phyloP scores from a whole-genome alignment of 129 eudicot species.

The Arctium minus region DNA sequence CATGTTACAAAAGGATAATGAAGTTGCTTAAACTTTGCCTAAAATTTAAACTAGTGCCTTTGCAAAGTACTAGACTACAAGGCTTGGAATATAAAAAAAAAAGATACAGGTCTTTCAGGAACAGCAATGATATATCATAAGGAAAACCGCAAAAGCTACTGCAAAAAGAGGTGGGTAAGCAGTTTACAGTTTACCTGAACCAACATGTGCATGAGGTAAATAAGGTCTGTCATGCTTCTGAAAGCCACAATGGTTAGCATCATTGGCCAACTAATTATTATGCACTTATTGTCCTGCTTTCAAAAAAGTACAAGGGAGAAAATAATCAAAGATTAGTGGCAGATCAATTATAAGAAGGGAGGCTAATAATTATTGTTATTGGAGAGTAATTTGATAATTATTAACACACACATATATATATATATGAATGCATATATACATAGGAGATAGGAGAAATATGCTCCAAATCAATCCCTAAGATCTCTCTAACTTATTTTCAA shows the following conservation, averaged over 20 bases:
- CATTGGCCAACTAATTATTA: constrained; percentile 54
- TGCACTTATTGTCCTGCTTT: constrained; percentile 63
- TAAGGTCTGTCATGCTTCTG: constrained; percentile 75
- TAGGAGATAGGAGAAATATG: neutral
- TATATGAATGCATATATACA: neutral
- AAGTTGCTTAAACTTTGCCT: too few species aligned
- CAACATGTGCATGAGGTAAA: constrained; percentile 70
- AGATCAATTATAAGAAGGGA: neutral
- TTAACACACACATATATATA: neutral
- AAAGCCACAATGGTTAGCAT: constrained; percentile 46
- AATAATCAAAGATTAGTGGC: neutral
- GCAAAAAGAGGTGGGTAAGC: neutral
- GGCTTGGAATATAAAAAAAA: too few species aligned
- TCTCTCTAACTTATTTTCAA: neutral
- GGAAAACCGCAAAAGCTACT: neutral
- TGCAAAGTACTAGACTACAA: neutral
- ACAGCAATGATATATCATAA: neutral
- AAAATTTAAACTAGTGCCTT: neutral
- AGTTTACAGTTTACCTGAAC: constrained; percentile 57
- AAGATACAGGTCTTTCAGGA: too few species aligned
- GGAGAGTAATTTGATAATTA: neutral
- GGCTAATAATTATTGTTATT: neutral
- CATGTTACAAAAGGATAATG: too few species aligned
- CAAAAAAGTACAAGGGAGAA: constrained; percentile 3
- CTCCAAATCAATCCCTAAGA: neutral